Conservation (phyloP, 352 stramenopile genomes). For the Pythium volutum region DNA sequence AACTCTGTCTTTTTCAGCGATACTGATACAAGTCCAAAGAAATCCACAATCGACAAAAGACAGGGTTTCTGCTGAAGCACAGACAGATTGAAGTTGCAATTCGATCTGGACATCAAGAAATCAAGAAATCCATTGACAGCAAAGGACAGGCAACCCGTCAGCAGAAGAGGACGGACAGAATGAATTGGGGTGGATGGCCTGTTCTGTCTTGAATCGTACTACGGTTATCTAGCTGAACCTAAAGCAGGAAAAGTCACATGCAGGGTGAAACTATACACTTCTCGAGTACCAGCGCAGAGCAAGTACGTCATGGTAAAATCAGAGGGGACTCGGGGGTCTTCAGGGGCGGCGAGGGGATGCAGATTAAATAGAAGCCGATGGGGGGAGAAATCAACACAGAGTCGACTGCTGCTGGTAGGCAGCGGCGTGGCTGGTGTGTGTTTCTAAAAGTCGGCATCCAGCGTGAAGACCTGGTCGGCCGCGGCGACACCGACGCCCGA, state of each 20-base stretch:
- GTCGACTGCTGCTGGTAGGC: not conserved
- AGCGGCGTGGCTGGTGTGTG: not conserved
- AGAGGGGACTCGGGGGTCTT: not conserved
- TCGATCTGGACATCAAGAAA: too few species aligned
- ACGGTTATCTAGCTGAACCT: not conserved
- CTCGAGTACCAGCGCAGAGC: not conserved
- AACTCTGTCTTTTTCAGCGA: too few species aligned
- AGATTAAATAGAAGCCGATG: constrained; percentile 27
- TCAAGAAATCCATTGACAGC: too few species aligned
- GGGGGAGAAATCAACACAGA: not conserved
- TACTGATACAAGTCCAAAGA: too few species aligned
- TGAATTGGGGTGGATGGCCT: not conserved
- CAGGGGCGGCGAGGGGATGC: not conserved
- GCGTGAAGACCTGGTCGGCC: constrained; percentile 90
- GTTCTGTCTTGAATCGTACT: not conserved
- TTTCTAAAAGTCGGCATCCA: constrained; percentile 93
- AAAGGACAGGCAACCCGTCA: too few species aligned
- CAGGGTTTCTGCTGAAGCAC: too few species aligned
- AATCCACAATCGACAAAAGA: too few species aligned
- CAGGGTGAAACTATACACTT: constrained; percentile 1
- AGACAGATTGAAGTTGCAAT: too few species aligned
- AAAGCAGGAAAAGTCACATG: not conserved
- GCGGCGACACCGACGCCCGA: constrained; percentile 91
- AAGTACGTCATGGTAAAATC: not conserved
- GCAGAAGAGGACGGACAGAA: not conserved